Evolutionary conservation across 2,329 filamentous ascomycete genomes (phyloP), one percentile per base, ranked within the genome.

Genomic region (Aureobasidium musti): DNA sequence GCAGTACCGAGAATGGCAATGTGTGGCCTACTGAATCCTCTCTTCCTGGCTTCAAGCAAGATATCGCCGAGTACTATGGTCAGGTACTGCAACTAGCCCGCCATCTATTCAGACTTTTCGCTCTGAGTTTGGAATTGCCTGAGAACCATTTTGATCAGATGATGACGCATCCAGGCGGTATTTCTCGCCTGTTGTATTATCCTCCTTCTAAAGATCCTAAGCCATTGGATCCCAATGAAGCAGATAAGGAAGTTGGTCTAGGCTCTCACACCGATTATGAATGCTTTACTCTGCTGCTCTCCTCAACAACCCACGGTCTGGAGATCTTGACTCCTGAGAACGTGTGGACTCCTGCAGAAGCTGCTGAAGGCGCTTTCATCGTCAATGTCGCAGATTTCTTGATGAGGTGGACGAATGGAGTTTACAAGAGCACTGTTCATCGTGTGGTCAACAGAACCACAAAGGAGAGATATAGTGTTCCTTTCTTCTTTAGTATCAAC

Each of bases 401-500:
- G 37, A 67, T 67, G 66, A 43, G 66, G 30, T 67, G 83, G 82
- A 86, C 83, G 13, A 82, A 82, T 63, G 80, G 82, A 19, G 73
- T 77, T 53, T 87, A 85, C 75, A 82, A 80, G 72, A 83, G 81
- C 71, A 84, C 80, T 53, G 73, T 84, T 7, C 85, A 87, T 72
- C 77, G 84, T 13, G 84, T 87, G 30, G 81, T 86, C 69, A 86
- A 86, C 75, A 78, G 78, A 49, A 81, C 80, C 2, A 77, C 77
- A 1, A 75, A 74, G 7, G 81, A 86, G 71, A 78, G 85, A 41
- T 87, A 85, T 71, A 84, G 81, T 13, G 77, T 86, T 19, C 83
- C 84, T 0, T 82, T 86, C 59, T 86, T 86, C 73, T 82, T 67
- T 21, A 50, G 39, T 35, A 56, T 67, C 66, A 67, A 67, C 26